These are phyloP conservation scores for Ceraceosorus guamensis DNA, from an alignment of 1,284 basidiomycete species.

Conservation along the genomic window DNA sequence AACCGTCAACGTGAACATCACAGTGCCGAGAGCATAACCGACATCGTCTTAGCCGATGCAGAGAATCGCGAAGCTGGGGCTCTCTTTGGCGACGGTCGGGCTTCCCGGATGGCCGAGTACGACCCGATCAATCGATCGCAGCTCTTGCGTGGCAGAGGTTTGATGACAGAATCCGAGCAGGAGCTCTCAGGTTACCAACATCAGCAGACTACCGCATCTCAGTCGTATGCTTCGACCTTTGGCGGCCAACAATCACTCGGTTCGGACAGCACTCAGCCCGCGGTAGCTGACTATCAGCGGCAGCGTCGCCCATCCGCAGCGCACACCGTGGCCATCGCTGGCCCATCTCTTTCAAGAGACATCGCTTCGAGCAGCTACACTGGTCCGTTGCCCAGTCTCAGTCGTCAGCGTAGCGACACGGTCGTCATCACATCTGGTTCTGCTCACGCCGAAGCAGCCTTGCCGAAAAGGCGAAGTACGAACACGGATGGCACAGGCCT, in stretches of 20 bases:
- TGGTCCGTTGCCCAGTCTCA: too few species aligned
- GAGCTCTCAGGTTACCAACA: too few species aligned
- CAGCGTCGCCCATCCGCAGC: background rate
- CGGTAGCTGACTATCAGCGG: too few species aligned
- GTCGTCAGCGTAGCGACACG: too few species aligned
- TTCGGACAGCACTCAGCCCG: too few species aligned
- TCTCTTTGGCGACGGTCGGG: background rate
- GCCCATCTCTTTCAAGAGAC: background rate
- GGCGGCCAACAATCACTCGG: background rate
- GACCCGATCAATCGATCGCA: too few species aligned
- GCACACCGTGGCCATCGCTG: background rate
- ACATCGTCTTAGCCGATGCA: background rate
- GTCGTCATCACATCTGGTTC: background rate
- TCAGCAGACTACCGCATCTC: background rate
- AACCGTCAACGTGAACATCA: background rate
- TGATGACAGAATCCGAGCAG: background rate
- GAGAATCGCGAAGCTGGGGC: background rate
- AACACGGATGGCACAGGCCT: background rate
- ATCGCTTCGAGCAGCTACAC: background rate
- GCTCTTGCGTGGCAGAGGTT: background rate
- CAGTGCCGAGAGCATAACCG: background rate
- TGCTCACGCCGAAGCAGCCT: background rate
- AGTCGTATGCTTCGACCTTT: background rate
- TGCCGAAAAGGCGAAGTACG: background rate
- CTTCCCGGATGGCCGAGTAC: background rate